Evolutionary conservation across 2,329 filamentous ascomycete genomes (phyloP).

Genomic region (Peltaster fructicola): DNA sequence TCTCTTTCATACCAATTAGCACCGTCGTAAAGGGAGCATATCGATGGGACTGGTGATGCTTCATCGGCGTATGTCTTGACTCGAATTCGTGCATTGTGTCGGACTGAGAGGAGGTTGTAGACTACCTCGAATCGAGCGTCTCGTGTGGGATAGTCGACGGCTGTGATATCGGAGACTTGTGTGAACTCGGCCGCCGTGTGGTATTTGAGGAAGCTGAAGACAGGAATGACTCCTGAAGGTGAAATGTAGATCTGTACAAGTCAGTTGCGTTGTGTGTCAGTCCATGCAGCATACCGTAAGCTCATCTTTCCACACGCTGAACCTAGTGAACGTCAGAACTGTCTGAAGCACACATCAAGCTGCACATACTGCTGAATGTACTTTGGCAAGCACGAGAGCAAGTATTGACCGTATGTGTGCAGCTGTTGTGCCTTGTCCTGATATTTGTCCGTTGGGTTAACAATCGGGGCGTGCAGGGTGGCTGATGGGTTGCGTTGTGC

Average conservation of each 20-base stretch:
- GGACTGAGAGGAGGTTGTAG: constrained; percentile 89
- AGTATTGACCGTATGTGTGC: constrained; percentile 88
- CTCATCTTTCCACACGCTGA: constrained; percentile 99
- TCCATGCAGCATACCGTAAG: constrained; percentile 40
- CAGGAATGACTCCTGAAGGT: constrained; percentile 72
- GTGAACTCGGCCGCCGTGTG: constrained; percentile 97
- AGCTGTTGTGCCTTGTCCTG: constrained; percentile 69
- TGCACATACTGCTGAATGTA: constrained; percentile 69
- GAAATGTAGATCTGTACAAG: constrained; percentile 58
- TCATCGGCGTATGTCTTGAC: constrained; percentile 99
- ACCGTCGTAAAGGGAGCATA: constrained; percentile 74
- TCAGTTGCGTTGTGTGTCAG: constrained; percentile 68
- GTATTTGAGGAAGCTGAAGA: constrained; percentile 90
- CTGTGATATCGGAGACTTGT: constrained; percentile 79
- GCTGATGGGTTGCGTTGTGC: constrained; percentile 24
- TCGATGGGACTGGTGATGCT: constrained; percentile 76
- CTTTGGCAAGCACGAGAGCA: constrained; percentile 93
- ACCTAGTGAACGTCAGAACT: constrained; percentile 25
- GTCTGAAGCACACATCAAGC: constrained; percentile 1
- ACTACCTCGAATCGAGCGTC: constrained; percentile 95
- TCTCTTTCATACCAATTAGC: constrained; percentile 99
- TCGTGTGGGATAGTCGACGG: constrained; percentile 86
- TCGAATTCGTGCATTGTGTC: constrained; percentile 89
- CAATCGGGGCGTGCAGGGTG: constrained; percentile 56
- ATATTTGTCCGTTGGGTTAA: constrained; percentile 91